A percentile compares a stretch with the other conserved stretches of the same genome.
These are phyloP conservation scores for Cladorrhinum sp. DNA, from an alignment of 2,329 filamentous ascomycete genomes.

Conservation along the genomic window DNA sequence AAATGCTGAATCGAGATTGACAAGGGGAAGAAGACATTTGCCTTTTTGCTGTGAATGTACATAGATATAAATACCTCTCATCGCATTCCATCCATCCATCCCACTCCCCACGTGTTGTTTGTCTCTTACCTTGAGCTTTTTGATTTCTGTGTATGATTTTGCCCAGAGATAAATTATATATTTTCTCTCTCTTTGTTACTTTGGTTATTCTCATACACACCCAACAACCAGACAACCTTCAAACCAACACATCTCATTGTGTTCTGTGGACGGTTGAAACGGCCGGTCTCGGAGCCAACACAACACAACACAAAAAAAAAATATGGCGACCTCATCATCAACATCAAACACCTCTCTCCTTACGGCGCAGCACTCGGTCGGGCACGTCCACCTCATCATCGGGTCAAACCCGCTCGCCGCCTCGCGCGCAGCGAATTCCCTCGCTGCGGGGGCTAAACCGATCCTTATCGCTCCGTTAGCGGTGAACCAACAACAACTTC, in stretches of 20 bases:
- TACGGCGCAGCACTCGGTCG: slow-evolving; percentile 66
- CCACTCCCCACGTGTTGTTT: not conserved
- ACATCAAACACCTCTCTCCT: slow-evolving; percentile 54
- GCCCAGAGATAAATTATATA: no score
- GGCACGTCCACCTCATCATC: slow-evolving; percentile 77
- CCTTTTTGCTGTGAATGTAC: not conserved
- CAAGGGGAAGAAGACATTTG: not conserved
- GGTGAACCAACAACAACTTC: slow-evolving; percentile 38
- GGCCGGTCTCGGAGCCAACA: not conserved
- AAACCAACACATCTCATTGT: not conserved
- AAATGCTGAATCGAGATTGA: slow-evolving; percentile 7
- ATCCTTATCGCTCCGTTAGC: slow-evolving; percentile 71
- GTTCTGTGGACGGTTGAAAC: not conserved
- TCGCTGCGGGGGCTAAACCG: slow-evolving; percentile 78
- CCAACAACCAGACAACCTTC: no score
- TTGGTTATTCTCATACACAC: no score
- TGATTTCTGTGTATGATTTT: no score
- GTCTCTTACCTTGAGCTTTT: no score
- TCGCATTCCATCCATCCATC: not conserved
- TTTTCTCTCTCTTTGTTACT: not conserved
- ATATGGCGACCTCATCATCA: slow-evolving; percentile 19
- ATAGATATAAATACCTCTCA: slow-evolving; percentile 1
- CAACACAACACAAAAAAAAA: slow-evolving; percentile 4
- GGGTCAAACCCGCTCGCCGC: slow-evolving; percentile 86
- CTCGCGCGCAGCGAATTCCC: slow-evolving; percentile 72